Evolutionary conservation across 805 yeast species (phyloP).

Genomic region (Barnettozyma wickerhamii): DNA sequence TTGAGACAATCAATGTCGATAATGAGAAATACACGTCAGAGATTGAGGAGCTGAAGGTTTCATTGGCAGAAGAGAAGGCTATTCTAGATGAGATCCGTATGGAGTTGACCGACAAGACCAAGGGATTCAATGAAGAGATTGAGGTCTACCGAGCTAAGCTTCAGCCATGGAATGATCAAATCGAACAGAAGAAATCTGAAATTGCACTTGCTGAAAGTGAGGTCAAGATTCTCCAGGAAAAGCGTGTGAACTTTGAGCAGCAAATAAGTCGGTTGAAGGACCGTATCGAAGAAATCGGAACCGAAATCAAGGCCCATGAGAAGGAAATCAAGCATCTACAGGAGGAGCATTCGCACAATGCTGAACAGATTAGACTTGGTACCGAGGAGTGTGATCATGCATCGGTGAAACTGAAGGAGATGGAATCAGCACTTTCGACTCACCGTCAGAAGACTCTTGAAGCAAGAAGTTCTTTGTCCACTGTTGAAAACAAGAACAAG

Average conservation of each 20-base stretch:
- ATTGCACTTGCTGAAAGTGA: constrained; percentile 62
- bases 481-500: constrained; percentile 61
- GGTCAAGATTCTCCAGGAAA: constrained; percentile 52
- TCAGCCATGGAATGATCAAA: constrained; percentile 78
- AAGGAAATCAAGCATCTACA: constrained; percentile 40
- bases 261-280: constrained; percentile 42
- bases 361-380: constrained; percentile 55
- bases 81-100: constrained; percentile 60
- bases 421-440: constrained; percentile 48
- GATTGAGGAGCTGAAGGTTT: constrained; percentile 37
- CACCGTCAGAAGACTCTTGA: constrained; percentile 63
- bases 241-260: constrained; percentile 37
- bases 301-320: constrained; percentile 48
- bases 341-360: constrained; percentile 44
- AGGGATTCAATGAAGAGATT: constrained; percentile 60
- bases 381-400: constrained; percentile 51
- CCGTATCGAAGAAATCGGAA: constrained; percentile 40
- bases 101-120: constrained; percentile 70
- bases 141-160: constrained; percentile 57
- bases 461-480: constrained; percentile 55
- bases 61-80: constrained; percentile 48
- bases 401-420: constrained; percentile 41
- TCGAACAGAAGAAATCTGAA: constrained; percentile 59
- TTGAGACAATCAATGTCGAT: constrained; percentile 42
- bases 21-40: constrained; percentile 41